Percentiles rank a stretch among this genome's conserved stretches.
phyloP scores from a whole-genome alignment of 805 yeast genomes.

The Sungouiozyma ichnusensis region DNA sequence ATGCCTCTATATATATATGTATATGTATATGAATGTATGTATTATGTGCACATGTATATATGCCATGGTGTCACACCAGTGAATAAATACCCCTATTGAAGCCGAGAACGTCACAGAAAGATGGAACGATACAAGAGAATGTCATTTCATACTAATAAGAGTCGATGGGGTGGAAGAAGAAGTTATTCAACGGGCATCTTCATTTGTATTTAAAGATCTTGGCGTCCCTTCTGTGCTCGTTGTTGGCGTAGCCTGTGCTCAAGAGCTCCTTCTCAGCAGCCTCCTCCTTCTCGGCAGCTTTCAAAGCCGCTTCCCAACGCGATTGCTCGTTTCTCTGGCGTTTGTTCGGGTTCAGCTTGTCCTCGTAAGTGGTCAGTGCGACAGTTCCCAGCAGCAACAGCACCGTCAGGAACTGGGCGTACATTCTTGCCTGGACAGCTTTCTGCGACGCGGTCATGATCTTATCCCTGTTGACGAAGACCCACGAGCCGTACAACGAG shows the following conservation, averaged over 20 bases:
- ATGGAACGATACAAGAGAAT: too few species aligned
- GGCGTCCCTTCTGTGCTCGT: constrained; percentile 31
- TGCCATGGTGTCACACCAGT: too few species aligned
- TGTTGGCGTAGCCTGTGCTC: constrained; percentile 18
- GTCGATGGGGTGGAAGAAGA: neutral
- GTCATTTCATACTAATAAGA: too few species aligned
- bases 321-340: constrained; percentile 27
- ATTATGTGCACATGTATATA: too few species aligned
- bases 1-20: too few species aligned
- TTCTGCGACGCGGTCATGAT: constrained; percentile 69
- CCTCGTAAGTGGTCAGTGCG: constrained; percentile 55
- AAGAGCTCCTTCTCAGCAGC: constrained; percentile 1
- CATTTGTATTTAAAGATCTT: constrained; percentile 24
- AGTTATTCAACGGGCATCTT: neutral
- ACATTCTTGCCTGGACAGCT: constrained; percentile 82
- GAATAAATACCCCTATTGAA: too few species aligned
- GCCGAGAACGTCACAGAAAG: too few species aligned
- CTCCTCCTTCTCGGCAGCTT: constrained; percentile 31
- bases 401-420: constrained; percentile 77
- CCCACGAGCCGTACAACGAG: constrained; percentile 74
- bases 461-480: constrained; percentile 57
- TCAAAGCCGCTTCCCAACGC: constrained; percentile 41
- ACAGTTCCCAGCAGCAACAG: constrained; percentile 58
- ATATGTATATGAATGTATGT: too few species aligned
- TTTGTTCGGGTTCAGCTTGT: constrained; percentile 38